phyloP scores from a whole-genome alignment of 2,329 filamentous ascomycete species.

The Magnaporthiopsis rhizophila region DNA sequence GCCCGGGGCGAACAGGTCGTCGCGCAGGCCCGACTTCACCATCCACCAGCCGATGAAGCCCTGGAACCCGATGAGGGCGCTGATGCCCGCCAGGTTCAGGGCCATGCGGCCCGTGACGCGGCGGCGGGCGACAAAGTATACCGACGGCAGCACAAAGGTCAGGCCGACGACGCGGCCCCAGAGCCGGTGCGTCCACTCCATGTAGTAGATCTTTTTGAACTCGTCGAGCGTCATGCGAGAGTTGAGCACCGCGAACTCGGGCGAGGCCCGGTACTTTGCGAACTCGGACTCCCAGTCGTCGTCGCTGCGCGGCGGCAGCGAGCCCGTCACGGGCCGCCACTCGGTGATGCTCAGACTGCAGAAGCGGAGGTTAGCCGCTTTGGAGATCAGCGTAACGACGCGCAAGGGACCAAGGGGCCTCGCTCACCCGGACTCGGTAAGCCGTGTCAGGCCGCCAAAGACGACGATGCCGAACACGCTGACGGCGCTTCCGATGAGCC shows the following conservation, averaged over 20 bases:
- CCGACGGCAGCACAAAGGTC: constrained; percentile 78
- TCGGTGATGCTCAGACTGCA: constrained; percentile 82
- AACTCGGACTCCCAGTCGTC: constrained; percentile 91
- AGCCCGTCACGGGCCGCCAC: constrained; percentile 95
- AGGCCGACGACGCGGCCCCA: constrained; percentile 91
- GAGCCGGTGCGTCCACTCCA: constrained; percentile 95
- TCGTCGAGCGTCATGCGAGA: constrained; percentile 86
- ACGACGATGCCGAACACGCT: constrained; percentile 97
- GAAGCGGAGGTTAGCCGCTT: neutral
- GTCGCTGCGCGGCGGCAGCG: constrained; percentile 69
- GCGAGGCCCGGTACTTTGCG: constrained; percentile 81
- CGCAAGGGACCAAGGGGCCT: neutral
- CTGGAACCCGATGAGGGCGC: constrained; percentile 85
- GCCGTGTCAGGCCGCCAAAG: constrained; percentile 83
- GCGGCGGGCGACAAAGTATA: constrained; percentile 78
- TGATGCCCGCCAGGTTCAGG: constrained; percentile 70
- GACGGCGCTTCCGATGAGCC: constrained; percentile 82
- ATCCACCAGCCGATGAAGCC: constrained; percentile 99
- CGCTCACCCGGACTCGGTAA: constrained; percentile 98
- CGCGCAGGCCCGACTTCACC: constrained; percentile 93
- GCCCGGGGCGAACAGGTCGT: constrained; percentile 88
- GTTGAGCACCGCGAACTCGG: constrained; percentile 89
- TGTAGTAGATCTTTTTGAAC: constrained; percentile 98
- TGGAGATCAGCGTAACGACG: neutral
- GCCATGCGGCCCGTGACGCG: constrained; percentile 75